Evolutionary conservation across 1,139 yeast genomes (phyloP), one percentile per base, ranked within the genome.

Genomic region (Geotrichum histeridarum): DNA sequence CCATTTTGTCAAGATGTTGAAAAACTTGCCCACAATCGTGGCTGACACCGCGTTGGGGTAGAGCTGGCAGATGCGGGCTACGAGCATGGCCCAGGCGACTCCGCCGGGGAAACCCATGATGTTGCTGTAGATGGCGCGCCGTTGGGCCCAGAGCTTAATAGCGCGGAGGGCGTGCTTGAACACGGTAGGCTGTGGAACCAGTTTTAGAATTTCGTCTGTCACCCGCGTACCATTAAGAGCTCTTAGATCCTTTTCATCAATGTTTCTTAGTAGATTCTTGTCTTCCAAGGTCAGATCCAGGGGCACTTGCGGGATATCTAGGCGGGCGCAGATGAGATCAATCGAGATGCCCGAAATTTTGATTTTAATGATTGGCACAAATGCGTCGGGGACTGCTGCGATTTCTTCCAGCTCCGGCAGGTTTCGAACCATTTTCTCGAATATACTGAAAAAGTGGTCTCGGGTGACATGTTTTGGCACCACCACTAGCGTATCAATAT

Each of bases 71-170:
- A 93, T 90, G 64, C 99, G 78, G 0, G 99, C 99, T 7, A 90
- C 97, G 47, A 93, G 71, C 98, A 93, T 93, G 1, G 99, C 99
- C 99, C 99, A 93, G 0, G 99, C 99, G 37, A 93, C 99, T 70
- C 99, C 99, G 63, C 99, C 99, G 0, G 99, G 99, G 71, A 93
- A 93, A 0, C 99, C 99, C 77, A 86, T 89, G 48, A 93, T 86
- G 67, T 93, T 93, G 5, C 88, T 97, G 70, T 93, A 93, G 15
- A 93, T 81, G 0, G 97, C 99, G 55, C 98, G 77, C 63, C 90
- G 81, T 67, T 90, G 94, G 0, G 99, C 99, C 99, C 99, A 93
- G 67, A 93, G 75, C 69, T 93, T 93, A 56, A 93, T 86, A 22
- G 96, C 93, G 59, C 99, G 75, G 56, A 93, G 74, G 0, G 98